Base-by-base conservation (phyloP, 2,329 filamentous ascomycete genomes). In the Cordyceps tenuipes region DNA sequence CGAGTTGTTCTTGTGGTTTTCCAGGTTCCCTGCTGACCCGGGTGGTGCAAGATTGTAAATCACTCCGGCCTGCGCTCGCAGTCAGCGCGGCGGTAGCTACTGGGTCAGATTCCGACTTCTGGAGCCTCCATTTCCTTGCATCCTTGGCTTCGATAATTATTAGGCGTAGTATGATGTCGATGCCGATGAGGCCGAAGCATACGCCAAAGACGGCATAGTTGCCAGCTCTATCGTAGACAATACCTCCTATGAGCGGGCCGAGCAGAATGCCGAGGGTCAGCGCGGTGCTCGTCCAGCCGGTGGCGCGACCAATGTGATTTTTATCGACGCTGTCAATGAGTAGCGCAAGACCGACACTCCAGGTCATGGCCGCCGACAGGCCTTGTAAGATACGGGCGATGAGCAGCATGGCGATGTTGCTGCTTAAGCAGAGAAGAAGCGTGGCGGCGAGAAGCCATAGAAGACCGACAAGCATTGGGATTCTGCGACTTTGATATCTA, bases 331-430 rank as follows among this genome's bases (percentile, higher is more conserved):
- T 69, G 49, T 73, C 71, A 26, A 72, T 68, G 52, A 73, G 68
- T 8, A 73, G 68, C 10, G 71, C 71, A 29, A 73, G 64, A 3
- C 71, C 71, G 26, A 73, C 71, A 17, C 70, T 72, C 71, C 71
- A 73, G 6, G 70, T 73, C 23, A 73, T 61, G 31, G 69, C 67
- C 5, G 69, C 69, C 3, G 71, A 70, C 53, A 70, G 62, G 44
- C 71, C 71, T 57, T 73, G 71, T 15, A 73, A 62, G 26, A 67
- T 64, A 43, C 71, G 67, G 9, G 70, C 71, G 39, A 69, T 59
- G 56, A 73, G 63, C 19, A 73, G 65, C 62, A 72, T 72, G 44
- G 67, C 59, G 15, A 73, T 66, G 21, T 64, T 70, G 31, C 57
- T 64, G 58, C 67, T 68, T 9, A 71, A 62, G 23, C 71, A 73